Base-by-base conservation (phyloP, 2,329 filamentous ascomycete species). In the Aspergillus transmontanensis region DNA sequence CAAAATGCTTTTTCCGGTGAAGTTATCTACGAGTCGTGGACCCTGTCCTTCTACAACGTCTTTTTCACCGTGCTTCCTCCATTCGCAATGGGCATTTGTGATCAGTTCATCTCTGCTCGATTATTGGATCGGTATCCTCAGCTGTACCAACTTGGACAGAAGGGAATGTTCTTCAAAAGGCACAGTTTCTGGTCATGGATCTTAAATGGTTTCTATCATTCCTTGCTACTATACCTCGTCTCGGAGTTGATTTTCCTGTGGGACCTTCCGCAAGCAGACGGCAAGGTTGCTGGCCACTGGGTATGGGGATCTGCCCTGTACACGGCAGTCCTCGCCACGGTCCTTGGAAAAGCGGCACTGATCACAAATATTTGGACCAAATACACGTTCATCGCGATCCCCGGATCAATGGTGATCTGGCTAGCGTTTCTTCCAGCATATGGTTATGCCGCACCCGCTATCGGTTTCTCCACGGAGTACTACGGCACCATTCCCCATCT, bases 291-390 rank as follows among this genome's bases (percentile, higher is more conserved):
- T 11, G 95, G 94, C 1, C 95, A 98, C 77, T 99, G 95, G 95
- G 92, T 98, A 4, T 99, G 95, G 95, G 95, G 94, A 62, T 93
- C 93, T 6, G 89, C 90, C n/a, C 84, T 97, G 28, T 99, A 99
- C 81, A 97, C 93, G 1, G 90, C 95, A 7, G 93, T 93, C n/a
- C 87, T 99, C 26, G 87, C 94, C 28, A 98, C 95, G 0, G 94
- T 98, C 0, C 88, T 99, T 4, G 92, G 93, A 66, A 99, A 99
- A 81, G 95, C 95, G 4, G 93, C 93, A 1, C 85, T 99, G 64
- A 92, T 98, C 68, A 97, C 94, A 26, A 97, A 93, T 78, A 94
- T 97, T 79, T 99, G 95, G 95, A 99, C 95, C 55, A 99, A 99
- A 80, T 99, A 97, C 78, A 94, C 96, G 64, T 87, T 99, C 68